phyloP scores from a whole-genome alignment of 805 yeast genomes.

The Jamesozyma jinghongensis region DNA sequence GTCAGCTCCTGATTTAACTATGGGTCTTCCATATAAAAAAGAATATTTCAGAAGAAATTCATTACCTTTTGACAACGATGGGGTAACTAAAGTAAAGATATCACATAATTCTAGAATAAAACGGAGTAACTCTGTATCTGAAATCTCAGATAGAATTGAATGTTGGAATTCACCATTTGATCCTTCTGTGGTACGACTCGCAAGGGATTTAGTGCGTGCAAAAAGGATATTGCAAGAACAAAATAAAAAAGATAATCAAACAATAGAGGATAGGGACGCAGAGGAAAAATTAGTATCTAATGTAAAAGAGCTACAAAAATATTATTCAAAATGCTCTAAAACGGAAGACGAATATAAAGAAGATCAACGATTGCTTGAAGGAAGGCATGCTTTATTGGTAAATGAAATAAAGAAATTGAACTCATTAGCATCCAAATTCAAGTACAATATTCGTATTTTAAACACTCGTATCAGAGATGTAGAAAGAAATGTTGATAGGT shows the following conservation, averaged over 20 bases:
- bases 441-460: conserved; percentile 55
- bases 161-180: conserved; percentile 27
- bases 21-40: conserved; percentile 16
- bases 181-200: conserved; percentile 24
- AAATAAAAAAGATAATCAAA: no score
- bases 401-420: conserved; percentile 41
- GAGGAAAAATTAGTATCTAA: no score
- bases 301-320: no score
- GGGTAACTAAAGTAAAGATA: not conserved
- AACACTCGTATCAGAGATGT: conserved; percentile 57
- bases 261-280: no score
- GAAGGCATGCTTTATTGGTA: conserved; percentile 8
- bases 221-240: no score
- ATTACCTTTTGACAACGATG: conserved; percentile 14
- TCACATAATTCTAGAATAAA: conserved; percentile 1
- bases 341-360: no score
- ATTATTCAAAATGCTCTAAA: no score
- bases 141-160: conserved; percentile 20
- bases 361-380: no score
- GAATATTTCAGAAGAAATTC: conserved; percentile 25
- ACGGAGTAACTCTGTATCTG: conserved; percentile 22
- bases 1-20: no score
- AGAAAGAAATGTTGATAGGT: conserved; percentile 46
- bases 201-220: conserved; percentile 18
- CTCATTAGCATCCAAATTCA: conserved; percentile 48